Evolutionary conservation across 352 stramenopile genomes (phyloP), one percentile per base, ranked within the genome.

Genomic region (Elongisporangium anandrum): DNA sequence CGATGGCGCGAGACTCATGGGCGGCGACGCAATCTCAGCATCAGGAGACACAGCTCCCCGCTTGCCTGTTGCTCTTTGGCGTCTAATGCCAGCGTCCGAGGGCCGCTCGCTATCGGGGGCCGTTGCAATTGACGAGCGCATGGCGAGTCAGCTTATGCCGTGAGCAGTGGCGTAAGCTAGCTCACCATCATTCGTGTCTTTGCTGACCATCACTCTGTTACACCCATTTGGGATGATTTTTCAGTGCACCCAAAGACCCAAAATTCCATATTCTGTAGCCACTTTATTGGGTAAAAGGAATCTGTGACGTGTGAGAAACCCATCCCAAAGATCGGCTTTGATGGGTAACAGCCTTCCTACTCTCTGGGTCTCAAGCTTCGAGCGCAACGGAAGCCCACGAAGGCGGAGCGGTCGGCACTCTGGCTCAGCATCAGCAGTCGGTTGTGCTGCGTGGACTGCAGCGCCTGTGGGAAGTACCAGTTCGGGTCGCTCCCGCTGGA

Each of bases 401-500:
- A 76, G 19, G 81, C 61, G 8, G 81, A 90, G 6, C 87, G 77
- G 41, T 95, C 87, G 66, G 89, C 88, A 41, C 75, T 77, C 59
- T 86, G 69, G 53, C 81, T 88, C 24, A 88, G 67, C 66, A 84
- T 85, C 5, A 95, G 70, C 51, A 90, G 88, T 4, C 77, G 77
- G 52, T 92, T 91, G 65, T 95, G 85, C 60, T 94, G 64, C 20
- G 79, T 75, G 9, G 74, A 56, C 23, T 74, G 57, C 21, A 85
- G 57, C 52, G 82, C 78, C 59, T 90, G 77, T 7, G 82, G 87
- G 54, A 94, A 94, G 62, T 95, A 95, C 87, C 87, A 95, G 65
- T 92, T 92, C 13, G 85, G 81, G 50, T 94, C 87, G 22, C 65
- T 77, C 10, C 84, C 70, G 1, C 80, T 92, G 8, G 83, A 82